Conservation (phyloP, 2,329 filamentous ascomycete species). For the Keithomyces neogunnii region DNA sequence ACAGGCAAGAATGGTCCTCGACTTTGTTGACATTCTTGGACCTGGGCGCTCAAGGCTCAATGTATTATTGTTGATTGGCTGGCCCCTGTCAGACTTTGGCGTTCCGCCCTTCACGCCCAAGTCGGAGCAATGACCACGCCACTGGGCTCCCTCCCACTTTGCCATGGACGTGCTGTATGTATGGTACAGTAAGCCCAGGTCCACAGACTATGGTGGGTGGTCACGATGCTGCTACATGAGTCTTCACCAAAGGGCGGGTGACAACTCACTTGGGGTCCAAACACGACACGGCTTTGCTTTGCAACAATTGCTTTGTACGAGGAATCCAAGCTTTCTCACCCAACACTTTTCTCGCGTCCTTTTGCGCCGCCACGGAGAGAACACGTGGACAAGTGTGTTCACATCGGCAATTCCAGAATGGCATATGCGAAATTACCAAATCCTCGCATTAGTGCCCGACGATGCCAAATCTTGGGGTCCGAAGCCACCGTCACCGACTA, state of each 20-base stretch:
- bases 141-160: neutral
- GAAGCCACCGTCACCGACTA: neutral
- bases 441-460: constrained; percentile 1
- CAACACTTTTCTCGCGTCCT: neutral
- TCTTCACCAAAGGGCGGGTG: neutral
- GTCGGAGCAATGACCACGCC: neutral
- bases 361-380: neutral
- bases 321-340: neutral
- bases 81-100: neutral
- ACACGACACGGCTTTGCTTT: neutral
- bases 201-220: neutral
- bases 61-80: no score
- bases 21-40: no score
- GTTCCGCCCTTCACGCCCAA: neutral
- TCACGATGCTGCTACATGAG: constrained; percentile 2
- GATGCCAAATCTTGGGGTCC: neutral
- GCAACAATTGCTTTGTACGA: neutral
- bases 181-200: neutral
- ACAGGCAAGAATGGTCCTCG: no score
- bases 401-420: neutral
- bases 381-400: neutral
- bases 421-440: neutral
- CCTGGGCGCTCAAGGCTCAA: no score
- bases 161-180: neutral
- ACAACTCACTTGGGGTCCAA: neutral